These are phyloP conservation scores for Guyanaporus albipodus DNA, from an alignment of 768 basidiomycete genomes.

Conservation along the genomic window DNA sequence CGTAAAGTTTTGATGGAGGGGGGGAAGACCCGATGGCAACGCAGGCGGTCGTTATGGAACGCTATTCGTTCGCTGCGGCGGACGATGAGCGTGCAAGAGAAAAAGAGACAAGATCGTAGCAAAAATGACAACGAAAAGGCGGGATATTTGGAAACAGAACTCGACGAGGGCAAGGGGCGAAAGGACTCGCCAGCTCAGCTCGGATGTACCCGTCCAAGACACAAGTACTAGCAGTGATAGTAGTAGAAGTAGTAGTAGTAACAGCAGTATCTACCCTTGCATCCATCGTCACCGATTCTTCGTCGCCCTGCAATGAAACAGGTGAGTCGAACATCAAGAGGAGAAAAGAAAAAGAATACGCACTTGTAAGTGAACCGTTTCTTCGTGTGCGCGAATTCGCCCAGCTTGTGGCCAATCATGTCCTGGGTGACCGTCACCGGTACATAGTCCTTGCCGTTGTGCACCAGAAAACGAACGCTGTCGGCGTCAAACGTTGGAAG, in stretches of 20 bases:
- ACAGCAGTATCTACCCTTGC: too few species aligned
- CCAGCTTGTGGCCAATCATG: conserved; percentile 98
- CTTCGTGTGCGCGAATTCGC: conserved; percentile 89
- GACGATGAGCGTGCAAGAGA: conserved; percentile 4
- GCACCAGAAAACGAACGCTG: conserved; percentile 86
- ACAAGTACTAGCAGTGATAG: neutral
- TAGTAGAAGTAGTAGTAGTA: neutral
- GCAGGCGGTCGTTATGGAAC: neutral
- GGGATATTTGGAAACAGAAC: neutral
- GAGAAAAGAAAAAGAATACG: conserved; percentile 31
- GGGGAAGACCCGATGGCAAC: too few species aligned
- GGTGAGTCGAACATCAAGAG: neutral
- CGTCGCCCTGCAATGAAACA: conserved; percentile 32
- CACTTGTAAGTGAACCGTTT: conserved; percentile 85
- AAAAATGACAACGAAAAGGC: too few species aligned
- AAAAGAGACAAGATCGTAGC: neutral
- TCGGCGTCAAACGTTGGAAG: neutral
- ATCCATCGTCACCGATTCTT: conserved; percentile 34
- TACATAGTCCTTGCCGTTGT: conserved; percentile 88
- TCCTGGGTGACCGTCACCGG: conserved; percentile 89
- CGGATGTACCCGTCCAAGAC: conserved; percentile 29
- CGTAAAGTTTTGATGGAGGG: too few species aligned
- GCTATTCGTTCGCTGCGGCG: too few species aligned
- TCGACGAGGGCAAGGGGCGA: neutral
- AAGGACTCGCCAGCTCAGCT: conserved; percentile 12